phyloP scores from a whole-genome alignment of 352 stramenopile genomes.

The Pythium brassicae region DNA sequence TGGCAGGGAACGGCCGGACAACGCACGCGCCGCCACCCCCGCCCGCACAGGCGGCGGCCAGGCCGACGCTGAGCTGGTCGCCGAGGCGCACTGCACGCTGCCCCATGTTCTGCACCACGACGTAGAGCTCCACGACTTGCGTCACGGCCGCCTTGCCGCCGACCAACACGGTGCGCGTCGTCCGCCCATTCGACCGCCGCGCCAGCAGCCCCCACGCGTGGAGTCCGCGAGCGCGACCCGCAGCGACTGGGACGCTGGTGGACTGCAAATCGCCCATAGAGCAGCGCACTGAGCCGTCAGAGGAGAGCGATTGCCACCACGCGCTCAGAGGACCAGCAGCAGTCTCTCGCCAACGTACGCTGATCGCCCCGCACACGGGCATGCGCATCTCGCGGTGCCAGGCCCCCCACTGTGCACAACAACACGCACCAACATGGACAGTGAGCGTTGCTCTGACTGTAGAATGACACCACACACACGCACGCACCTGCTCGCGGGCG shows the following conservation, averaged over 20 bases:
- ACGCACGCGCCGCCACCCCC: constrained; percentile 3
- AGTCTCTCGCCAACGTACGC: constrained; percentile 17
- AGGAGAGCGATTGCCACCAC: too few species aligned
- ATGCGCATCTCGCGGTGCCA: constrained; percentile 36
- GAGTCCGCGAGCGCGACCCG: constrained; percentile 20
- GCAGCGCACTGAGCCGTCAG: not conserved
- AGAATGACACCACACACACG: not conserved
- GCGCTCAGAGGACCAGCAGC: not conserved
- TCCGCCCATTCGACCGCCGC: constrained; percentile 50
- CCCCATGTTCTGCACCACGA: constrained; percentile 51
- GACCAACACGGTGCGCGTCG: constrained; percentile 44
- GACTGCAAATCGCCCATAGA: constrained; percentile 8
- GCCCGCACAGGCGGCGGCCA: constrained; percentile 2
- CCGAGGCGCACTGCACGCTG: constrained; percentile 21
- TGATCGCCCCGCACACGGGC: constrained; percentile 29
- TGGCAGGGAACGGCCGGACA: constrained; percentile 26
- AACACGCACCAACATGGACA: constrained; percentile 1
- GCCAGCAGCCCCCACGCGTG: constrained; percentile 38
- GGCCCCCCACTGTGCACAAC: constrained; percentile 22
- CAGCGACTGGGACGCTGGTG: constrained; percentile 27
- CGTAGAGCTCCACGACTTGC: constrained; percentile 51
- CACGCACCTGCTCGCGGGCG: constrained; percentile 5
- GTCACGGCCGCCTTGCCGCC: constrained; percentile 37
- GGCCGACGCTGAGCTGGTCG: constrained; percentile 26
- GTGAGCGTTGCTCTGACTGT: not conserved